phyloP scores from a whole-genome alignment of 495 filamentous ascomycete genomes.

The Lophium mytilinum region DNA sequence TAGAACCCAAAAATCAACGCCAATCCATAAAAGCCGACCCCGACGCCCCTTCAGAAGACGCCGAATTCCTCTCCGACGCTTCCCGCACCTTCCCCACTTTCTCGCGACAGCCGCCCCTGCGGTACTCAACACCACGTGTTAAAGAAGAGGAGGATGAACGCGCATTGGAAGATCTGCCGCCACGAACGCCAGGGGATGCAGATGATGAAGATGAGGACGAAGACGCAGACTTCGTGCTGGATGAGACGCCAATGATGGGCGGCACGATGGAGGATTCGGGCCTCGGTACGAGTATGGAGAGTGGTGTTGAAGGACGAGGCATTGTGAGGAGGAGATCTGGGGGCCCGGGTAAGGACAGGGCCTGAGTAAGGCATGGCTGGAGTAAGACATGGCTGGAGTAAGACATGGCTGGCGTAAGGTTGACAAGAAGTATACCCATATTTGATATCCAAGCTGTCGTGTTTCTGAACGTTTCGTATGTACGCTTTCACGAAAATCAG shows the following conservation, averaged over 20 bases:
- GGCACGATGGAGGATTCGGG: conserved; percentile 29
- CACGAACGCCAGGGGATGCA: conserved; percentile 26
- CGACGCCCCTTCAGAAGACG: background rate
- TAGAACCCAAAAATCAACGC: conserved; percentile 10
- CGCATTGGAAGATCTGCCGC: conserved; percentile 13
- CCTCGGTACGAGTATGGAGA: conserved; percentile 37
- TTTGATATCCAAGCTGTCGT: too few relatives aligned
- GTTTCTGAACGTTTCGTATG: too few relatives aligned
- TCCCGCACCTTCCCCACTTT: conserved; percentile 50
- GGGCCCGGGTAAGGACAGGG: background rate
- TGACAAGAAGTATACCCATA: too few relatives aligned
- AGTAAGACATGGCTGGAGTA: too few relatives aligned
- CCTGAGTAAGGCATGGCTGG: too few relatives aligned
- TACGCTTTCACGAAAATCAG: too few relatives aligned
- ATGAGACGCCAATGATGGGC: conserved; percentile 1
- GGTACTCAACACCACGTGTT: conserved; percentile 27
- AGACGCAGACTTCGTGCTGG: conserved; percentile 21
- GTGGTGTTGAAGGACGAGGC: conserved; percentile 6
- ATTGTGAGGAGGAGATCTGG: background rate
- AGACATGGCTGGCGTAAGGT: too few relatives aligned
- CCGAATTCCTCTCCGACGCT: conserved; percentile 38
- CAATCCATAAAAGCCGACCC: conserved; percentile 14
- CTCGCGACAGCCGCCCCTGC: conserved; percentile 42
- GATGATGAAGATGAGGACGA: conserved; percentile 36
- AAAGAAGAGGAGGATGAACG: conserved; percentile 23